Percentiles rank a stretch among this genome's conserved stretches.
These are phyloP conservation scores for Phytophthora syringae DNA, from an alignment of 352 stramenopile genomes.

Conservation along the genomic window DNA sequence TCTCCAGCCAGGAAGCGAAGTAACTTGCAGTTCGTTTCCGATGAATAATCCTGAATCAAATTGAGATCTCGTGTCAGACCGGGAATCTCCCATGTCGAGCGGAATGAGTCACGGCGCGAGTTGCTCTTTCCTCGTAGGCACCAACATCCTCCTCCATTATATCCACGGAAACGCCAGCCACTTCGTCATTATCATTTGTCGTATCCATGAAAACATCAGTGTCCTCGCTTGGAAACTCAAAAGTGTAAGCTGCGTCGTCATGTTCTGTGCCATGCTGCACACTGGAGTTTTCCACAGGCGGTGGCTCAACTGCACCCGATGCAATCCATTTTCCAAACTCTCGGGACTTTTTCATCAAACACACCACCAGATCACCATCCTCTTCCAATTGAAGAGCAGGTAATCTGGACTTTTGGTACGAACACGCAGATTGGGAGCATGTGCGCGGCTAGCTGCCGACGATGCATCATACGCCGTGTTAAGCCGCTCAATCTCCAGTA, in stretches of 20 bases:
- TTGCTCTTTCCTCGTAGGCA: slow-evolving; percentile 19
- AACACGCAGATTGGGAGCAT: slow-evolving; percentile 11
- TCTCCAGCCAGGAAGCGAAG: slow-evolving; percentile 66
- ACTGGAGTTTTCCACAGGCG: background rate
- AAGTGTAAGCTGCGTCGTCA: slow-evolving; percentile 9
- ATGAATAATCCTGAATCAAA: slow-evolving; percentile 79
- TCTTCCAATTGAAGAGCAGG: slow-evolving; percentile 4
- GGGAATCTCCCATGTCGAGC: slow-evolving; percentile 63
- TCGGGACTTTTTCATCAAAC: slow-evolving; percentile 41
- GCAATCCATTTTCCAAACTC: slow-evolving; percentile 46
- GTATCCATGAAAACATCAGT: slow-evolving; percentile 15
- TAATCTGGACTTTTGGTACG: background rate
- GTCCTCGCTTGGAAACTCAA: slow-evolving; percentile 26
- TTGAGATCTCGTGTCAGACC: slow-evolving; percentile 72
- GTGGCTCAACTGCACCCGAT: slow-evolving; percentile 12
- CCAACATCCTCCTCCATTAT: slow-evolving; percentile 14
- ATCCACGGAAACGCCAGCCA: slow-evolving; percentile 6
- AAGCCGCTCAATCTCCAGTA: slow-evolving; percentile 56
- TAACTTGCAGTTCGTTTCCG: slow-evolving; percentile 68
- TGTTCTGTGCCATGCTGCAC: background rate
- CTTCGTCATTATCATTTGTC: background rate
- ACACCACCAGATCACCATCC: slow-evolving; percentile 33
- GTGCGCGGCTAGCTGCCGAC: background rate
- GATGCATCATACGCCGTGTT: slow-evolving; percentile 48
- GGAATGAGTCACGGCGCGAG: slow-evolving; percentile 50